Evolutionary conservation across 192 early-diverging fungal species (phyloP).

Genomic region (Coemansia sp.): DNA sequence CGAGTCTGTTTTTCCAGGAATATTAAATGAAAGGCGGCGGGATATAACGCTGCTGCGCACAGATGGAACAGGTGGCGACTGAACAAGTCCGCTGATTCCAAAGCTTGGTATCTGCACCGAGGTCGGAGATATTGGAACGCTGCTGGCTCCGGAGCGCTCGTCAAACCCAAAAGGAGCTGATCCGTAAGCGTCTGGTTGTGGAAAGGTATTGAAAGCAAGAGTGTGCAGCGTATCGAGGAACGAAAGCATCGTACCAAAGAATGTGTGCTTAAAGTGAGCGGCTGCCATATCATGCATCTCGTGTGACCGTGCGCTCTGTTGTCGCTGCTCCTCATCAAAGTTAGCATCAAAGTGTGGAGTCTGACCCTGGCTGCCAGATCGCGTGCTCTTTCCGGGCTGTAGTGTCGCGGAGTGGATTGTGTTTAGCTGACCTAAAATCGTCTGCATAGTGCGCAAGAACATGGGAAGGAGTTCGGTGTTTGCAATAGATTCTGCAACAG

Average conservation of each 20-base stretch:
- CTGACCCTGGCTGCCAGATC: conserved; percentile 35
- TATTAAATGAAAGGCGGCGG: conserved; percentile 38
- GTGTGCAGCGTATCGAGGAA: conserved; percentile 83
- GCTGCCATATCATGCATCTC: conserved; percentile 51
- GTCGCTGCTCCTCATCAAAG: conserved; percentile 44
- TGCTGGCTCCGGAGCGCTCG: neutral
- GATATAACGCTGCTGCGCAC: conserved; percentile 26
- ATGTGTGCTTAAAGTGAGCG: conserved; percentile 57
- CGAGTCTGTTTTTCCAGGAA: conserved; percentile 18
- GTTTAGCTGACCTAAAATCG: conserved; percentile 32
- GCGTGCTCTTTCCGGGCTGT: conserved; percentile 44
- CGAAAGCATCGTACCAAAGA: conserved; percentile 69
- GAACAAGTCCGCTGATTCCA: conserved; percentile 1
- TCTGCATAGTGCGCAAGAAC: conserved; percentile 46
- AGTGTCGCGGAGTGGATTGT: conserved; percentile 41
- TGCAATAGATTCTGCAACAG: conserved; percentile 37
- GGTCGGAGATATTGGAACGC: neutral
- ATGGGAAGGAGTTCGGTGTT: conserved; percentile 49
- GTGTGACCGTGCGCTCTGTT: conserved; percentile 53
- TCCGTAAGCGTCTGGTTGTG: conserved; percentile 2
- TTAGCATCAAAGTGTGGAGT: conserved; percentile 42
- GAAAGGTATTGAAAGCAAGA: conserved; percentile 43
- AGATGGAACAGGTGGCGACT: conserved; percentile 51
- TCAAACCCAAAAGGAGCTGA: neutral
- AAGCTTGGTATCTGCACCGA: conserved; percentile 1